These are phyloP conservation scores for Claviceps digitariae DNA, from an alignment of 2,329 filamentous ascomycete species.

Conservation along the genomic window DNA sequence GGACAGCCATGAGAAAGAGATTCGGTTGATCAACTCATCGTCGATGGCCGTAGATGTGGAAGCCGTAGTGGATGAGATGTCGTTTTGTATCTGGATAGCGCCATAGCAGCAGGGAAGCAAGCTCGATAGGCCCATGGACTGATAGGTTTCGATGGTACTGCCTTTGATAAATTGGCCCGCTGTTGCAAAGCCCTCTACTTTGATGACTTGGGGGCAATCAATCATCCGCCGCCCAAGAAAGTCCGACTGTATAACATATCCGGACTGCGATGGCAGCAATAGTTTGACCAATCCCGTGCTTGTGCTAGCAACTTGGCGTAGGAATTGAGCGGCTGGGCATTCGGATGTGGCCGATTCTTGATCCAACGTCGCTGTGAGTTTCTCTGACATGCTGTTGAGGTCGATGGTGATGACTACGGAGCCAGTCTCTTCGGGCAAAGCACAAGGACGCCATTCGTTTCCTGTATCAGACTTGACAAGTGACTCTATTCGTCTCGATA, in stretches of 20 bases:
- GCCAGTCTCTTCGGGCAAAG: neutral
- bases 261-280: neutral
- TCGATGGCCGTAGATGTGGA: neutral
- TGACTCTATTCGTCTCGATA: neutral
- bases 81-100: neutral
- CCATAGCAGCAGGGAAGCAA: neutral
- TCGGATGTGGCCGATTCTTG: neutral
- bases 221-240: neutral
- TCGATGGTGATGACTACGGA: neutral
- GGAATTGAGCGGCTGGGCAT: neutral
- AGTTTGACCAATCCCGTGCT: neutral
- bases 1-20: neutral
- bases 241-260: neutral
- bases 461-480: neutral
- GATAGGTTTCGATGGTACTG: neutral
- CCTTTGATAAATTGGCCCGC: neutral
- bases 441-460: neutral
- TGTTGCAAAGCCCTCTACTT: neutral
- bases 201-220: neutral
- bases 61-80: too few species aligned
- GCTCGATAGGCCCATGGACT: neutral
- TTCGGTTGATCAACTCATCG: neutral
- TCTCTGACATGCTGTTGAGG: neutral
- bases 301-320: neutral
- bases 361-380: neutral